Conservation (phyloP, 2,329 filamentous ascomycete species). For the Claviceps sp. region DNA sequence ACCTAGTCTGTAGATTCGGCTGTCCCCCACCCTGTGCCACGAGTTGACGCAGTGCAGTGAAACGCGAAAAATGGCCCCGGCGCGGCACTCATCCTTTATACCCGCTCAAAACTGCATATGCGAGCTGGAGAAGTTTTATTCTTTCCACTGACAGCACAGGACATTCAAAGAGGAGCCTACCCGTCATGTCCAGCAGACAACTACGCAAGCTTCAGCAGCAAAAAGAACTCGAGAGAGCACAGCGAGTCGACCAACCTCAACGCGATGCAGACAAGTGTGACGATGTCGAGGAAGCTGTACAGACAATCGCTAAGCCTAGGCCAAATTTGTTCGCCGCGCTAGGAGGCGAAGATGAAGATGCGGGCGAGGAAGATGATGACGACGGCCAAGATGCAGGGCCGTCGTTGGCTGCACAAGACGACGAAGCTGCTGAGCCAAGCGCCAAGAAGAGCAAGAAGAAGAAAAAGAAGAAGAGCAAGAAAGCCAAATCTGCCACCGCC, state of each 20-base stretch:
- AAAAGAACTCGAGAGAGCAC: constrained; percentile 26
- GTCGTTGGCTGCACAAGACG: constrained; percentile 14
- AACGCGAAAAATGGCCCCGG: too few species aligned
- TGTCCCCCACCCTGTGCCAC: too few species aligned
- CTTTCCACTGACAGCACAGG: too few species aligned
- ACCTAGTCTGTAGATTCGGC: too few species aligned
- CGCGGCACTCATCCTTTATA: not conserved
- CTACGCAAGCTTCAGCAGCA: constrained; percentile 39
- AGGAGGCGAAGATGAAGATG: constrained; percentile 28
- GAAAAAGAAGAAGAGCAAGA: constrained; percentile 20
- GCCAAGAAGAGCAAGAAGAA: constrained; percentile 24
- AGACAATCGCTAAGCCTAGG: constrained; percentile 23
- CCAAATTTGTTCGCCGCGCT: constrained; percentile 40
- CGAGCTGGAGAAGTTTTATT: not conserved
- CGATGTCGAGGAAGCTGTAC: constrained; percentile 16
- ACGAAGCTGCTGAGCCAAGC: constrained; percentile 5
- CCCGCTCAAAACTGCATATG: not conserved
- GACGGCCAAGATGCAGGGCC: constrained; percentile 20
- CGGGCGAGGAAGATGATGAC: constrained; percentile 15
- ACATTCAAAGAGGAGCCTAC: not conserved
- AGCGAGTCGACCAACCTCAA: constrained; percentile 5
- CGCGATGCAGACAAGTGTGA: constrained; percentile 17
- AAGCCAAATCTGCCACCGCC: constrained; percentile 18
- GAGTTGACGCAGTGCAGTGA: too few species aligned
- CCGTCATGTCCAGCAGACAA: constrained; percentile 36